Percentiles rank a stretch among this genome's conserved stretches.
Evolutionary conservation across 768 basidiomycete genomes (phyloP).

Genomic region (Tylopilus sp.): DNA sequence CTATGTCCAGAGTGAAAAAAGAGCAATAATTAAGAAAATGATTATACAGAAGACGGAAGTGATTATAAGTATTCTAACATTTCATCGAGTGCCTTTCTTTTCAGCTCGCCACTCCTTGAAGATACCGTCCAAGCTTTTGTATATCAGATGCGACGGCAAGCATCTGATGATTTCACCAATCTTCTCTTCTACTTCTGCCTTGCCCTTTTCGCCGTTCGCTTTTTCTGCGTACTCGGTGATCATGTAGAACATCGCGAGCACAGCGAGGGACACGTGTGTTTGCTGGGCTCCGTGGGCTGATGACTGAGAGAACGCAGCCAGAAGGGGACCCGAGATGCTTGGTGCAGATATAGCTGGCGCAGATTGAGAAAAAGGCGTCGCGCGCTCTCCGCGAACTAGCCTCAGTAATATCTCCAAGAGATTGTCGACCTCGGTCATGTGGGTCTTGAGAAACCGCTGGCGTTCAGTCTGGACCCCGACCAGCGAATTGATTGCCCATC

Average conservation of each 20-base stretch:
- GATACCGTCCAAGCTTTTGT: slow-evolving; percentile 90
- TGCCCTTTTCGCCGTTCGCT: slow-evolving; percentile 63
- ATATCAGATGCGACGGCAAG: slow-evolving; percentile 81
- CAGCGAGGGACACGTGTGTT: slow-evolving; percentile 91
- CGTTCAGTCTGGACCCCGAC: slow-evolving; percentile 74
- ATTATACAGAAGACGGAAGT: background rate
- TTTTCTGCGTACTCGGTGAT: slow-evolving; percentile 77
- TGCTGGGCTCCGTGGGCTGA: slow-evolving; percentile 85
- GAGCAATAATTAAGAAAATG: slow-evolving; percentile 11
- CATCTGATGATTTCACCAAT: slow-evolving; percentile 88
- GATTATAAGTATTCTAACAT: slow-evolving; percentile 8
- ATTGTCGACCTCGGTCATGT: slow-evolving; percentile 78
- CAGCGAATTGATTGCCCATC: slow-evolving; percentile 84
- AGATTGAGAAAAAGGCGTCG: slow-evolving; percentile 64
- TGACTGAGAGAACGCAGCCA: slow-evolving; percentile 66
- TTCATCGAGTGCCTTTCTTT: slow-evolving; percentile 63
- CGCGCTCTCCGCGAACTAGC: slow-evolving; percentile 86
- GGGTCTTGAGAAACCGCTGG: slow-evolving; percentile 63
- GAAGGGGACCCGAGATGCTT: slow-evolving; percentile 62
- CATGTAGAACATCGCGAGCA: slow-evolving; percentile 87
- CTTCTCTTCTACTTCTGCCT: slow-evolving; percentile 66
- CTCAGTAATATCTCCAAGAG: slow-evolving; percentile 90
- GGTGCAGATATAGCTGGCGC: slow-evolving; percentile 60
- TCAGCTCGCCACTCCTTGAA: slow-evolving; percentile 90
- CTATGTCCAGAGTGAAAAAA: no score